Evolutionary conservation across 106 monocot species (phyloP).

Genomic region (Apostasia ramifera): DNA sequence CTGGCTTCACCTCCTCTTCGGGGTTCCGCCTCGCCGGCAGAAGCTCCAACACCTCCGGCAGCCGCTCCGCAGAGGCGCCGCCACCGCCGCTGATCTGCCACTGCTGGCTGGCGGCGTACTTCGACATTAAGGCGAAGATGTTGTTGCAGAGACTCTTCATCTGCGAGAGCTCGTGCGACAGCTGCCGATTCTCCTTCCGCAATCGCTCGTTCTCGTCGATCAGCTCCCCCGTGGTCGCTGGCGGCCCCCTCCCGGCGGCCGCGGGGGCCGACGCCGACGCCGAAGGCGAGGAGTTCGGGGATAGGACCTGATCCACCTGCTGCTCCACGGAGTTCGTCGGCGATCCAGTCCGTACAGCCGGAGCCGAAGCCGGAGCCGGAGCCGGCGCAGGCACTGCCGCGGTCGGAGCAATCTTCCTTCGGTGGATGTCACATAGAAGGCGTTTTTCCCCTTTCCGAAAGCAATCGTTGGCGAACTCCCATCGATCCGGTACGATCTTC

Average conservation of each 20-base stretch:
- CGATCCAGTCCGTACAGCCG: not conserved
- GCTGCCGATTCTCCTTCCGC: conserved; percentile 29
- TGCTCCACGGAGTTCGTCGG: conserved; percentile 38
- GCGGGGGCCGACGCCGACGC: conserved; percentile 8
- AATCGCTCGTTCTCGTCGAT: conserved; percentile 41
- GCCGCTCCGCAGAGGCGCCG: not conserved
- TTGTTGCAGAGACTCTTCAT: conserved; percentile 37
- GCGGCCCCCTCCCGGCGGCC: conserved; percentile 7
- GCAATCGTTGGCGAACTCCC: conserved; percentile 88
- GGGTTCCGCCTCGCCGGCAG: not conserved
- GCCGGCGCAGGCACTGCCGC: not conserved
- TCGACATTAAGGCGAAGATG: conserved; percentile 24
- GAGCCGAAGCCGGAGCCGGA: not conserved
- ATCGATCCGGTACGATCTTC: conserved; percentile 79
- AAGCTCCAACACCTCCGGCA: conserved; percentile 12
- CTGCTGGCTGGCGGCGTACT: conserved; percentile 9
- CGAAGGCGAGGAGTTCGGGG: conserved; percentile 33
- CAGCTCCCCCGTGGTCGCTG: conserved; percentile 11
- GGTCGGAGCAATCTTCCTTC: conserved; percentile 35
- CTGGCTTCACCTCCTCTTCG: conserved; percentile 7
- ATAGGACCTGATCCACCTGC: conserved; percentile 17
- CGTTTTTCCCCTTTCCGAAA: conserved; percentile 59
- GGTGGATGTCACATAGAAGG: conserved; percentile 71
- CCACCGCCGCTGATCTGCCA: not conserved
- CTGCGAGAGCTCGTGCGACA: conserved; percentile 26